These are phyloP conservation scores for Debaryomyces psychrophilus DNA, from an alignment of 1,139 yeast genomes.

Conservation along the genomic window DNA sequence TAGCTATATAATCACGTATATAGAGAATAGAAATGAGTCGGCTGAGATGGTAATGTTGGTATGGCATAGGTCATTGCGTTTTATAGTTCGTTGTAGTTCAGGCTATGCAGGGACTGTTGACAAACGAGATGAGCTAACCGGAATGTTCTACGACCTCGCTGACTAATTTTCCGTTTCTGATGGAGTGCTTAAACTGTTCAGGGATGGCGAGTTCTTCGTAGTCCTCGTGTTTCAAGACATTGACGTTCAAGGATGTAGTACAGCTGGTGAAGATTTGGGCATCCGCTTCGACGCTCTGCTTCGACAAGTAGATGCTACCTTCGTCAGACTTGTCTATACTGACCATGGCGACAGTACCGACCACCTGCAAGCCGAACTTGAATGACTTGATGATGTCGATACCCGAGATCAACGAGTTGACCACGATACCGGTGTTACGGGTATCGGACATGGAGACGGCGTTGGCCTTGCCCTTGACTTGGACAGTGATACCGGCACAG, in stretches of 20 bases:
- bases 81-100: neutral
- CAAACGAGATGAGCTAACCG: conserved; percentile 27
- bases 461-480: conserved; percentile 88
- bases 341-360: conserved; percentile 79
- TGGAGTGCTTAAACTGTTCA: conserved; percentile 77
- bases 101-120: neutral
- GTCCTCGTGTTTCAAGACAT: conserved; percentile 67
- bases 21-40: neutral
- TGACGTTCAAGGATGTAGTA: conserved; percentile 81
- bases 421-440: conserved; percentile 69
- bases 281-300: conserved; percentile 69
- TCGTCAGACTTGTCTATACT: conserved; percentile 88
- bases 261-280: conserved; percentile 73
- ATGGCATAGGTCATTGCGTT: neutral
- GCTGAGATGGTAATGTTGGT: neutral
- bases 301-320: conserved; percentile 77
- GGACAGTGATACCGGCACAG: conserved; percentile 72
- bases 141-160: conserved; percentile 52
- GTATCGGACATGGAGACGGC: conserved; percentile 83
- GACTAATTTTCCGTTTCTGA: conserved; percentile 43
- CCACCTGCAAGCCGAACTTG: conserved; percentile 82
- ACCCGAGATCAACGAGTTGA: conserved; percentile 86
- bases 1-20: neutral
- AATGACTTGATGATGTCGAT: conserved; percentile 82
- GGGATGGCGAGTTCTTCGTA: conserved; percentile 80